Base-by-base conservation (phyloP, 1,139 yeast genomes). In the Hyphopichia buzzinii region DNA sequence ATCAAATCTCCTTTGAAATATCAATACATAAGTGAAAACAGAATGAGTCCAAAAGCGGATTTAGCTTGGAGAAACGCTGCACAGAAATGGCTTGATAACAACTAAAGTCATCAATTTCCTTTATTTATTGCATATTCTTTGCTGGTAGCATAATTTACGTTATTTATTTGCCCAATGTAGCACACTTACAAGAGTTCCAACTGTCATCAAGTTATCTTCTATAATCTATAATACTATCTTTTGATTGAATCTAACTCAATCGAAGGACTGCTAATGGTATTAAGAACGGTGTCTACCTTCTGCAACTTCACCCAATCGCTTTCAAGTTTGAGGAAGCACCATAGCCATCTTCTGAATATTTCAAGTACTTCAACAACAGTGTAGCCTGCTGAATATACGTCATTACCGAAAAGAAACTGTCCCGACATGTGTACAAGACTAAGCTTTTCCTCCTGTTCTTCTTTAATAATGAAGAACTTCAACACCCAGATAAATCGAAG, bases 321-420 rank as follows among this genome's bases (percentile, higher is more conserved):
- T 50, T 90, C 97, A 23, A 89, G 64, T 55, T 94, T 83, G 52
- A 90, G 67, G 48, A 87, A 77, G 35, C 90, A 78, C 98, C 98
- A 92, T 40, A 88, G 62, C 79, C 92, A 87, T 49, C 98, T 72
- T 59, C 98, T 73, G 8, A 81, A 48, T 8, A 92, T 70, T 56
- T 92, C 98, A 37, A 89, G 60, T 8, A 77, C 50, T 50, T 90
- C 95, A 35, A 87, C 59, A 6, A 72, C 54, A 41, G 83, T 80
- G 47, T 76, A 70, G 1, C 92, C 94, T 17, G 72, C 60, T 17
- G 80, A 75, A 46, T 70, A 77, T 17, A 79, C 64, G 49, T 64
- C 71, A 46, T 62, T 68, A 25, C 66, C 72, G 49, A 66, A 71
- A 35, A 71, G 52, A 33, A 69, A 67, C 40, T 15, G 49, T 41